These are phyloP conservation scores for Kodamaea neixiangensis DNA, from an alignment of 805 yeast genomes.

Conservation along the genomic window DNA sequence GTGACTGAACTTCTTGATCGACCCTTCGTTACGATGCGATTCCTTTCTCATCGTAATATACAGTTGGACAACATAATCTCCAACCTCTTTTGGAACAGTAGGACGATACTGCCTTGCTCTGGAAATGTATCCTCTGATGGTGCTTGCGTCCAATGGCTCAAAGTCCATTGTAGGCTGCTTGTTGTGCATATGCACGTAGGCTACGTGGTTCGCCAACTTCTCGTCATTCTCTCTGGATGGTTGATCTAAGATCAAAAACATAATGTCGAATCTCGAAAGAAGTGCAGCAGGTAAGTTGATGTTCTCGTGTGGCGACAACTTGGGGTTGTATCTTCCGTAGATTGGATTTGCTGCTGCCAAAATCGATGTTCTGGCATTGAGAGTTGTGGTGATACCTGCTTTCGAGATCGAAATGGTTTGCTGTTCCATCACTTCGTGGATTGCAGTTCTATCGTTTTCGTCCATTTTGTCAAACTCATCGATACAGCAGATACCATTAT, in stretches of 20 bases:
- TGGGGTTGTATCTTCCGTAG: slow-evolving; percentile 91
- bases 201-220: slow-evolving; percentile 87
- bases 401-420: slow-evolving; percentile 96
- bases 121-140: slow-evolving; percentile 85
- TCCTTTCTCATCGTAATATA: slow-evolving; percentile 94
- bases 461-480: slow-evolving; percentile 99
- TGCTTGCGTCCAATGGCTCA: slow-evolving; percentile 73
- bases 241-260: slow-evolving; percentile 82
- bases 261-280: slow-evolving; percentile 88
- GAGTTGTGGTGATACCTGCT: slow-evolving; percentile 95
- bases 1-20: slow-evolving; percentile 79
- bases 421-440: slow-evolving; percentile 99
- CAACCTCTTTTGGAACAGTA: slow-evolving; percentile 76
- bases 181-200: slow-evolving; percentile 93
- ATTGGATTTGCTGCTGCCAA: slow-evolving; percentile 98
- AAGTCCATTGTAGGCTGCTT: slow-evolving; percentile 77
- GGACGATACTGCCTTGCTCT: slow-evolving; percentile 86
- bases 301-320: slow-evolving; percentile 88
- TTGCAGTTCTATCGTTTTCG: slow-evolving; percentile 93
- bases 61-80: slow-evolving; percentile 80
- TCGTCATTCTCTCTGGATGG: slow-evolving; percentile 82
- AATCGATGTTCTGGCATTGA: slow-evolving; percentile 93
- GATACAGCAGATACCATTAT: slow-evolving; percentile 96
- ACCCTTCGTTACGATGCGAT: slow-evolving; percentile 75
- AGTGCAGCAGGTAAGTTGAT: slow-evolving; percentile 96